Conservation (phyloP, 2,329 filamentous ascomycete genomes). For the Aspergillus phoenicis region DNA sequence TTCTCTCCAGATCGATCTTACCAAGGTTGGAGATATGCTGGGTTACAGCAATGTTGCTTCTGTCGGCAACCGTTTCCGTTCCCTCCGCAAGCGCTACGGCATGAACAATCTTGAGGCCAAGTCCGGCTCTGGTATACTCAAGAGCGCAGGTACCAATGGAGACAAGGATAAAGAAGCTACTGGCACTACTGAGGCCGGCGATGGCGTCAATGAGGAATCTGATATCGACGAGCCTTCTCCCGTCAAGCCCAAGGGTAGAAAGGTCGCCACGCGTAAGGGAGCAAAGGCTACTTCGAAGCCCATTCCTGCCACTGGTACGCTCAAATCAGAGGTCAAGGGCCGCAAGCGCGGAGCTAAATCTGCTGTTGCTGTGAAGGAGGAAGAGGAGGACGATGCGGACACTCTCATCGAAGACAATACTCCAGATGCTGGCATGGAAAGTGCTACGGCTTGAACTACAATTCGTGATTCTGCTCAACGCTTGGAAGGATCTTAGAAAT, state of each 20-base stretch:
- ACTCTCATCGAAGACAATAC: not conserved
- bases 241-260: conserved; percentile 6
- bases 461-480: not conserved
- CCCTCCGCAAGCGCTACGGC: conserved; percentile 29
- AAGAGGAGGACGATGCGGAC: not conserved
- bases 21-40: conserved; percentile 26
- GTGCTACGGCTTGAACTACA: not conserved
- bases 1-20: conserved; percentile 29
- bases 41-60: conserved; percentile 33
- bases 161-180: not conserved
- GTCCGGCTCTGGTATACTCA: not conserved
- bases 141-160: not conserved
- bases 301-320: conserved; percentile 19
- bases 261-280: conserved; percentile 20
- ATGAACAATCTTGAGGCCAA: conserved; percentile 24
- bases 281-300: conserved; percentile 24
- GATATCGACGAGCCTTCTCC: not conserved
- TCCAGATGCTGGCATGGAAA: not conserved
- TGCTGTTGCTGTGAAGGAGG: not conserved
- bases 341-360: not conserved
- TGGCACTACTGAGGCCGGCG: not conserved
- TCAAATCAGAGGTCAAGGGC: conserved; percentile 2
- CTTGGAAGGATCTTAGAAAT: not conserved
- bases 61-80: conserved; percentile 31
- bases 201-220: not conserved